These are phyloP conservation scores for Colletotrichum cereale DNA, from an alignment of 2,329 filamentous ascomycete species.

Conservation along the genomic window DNA sequence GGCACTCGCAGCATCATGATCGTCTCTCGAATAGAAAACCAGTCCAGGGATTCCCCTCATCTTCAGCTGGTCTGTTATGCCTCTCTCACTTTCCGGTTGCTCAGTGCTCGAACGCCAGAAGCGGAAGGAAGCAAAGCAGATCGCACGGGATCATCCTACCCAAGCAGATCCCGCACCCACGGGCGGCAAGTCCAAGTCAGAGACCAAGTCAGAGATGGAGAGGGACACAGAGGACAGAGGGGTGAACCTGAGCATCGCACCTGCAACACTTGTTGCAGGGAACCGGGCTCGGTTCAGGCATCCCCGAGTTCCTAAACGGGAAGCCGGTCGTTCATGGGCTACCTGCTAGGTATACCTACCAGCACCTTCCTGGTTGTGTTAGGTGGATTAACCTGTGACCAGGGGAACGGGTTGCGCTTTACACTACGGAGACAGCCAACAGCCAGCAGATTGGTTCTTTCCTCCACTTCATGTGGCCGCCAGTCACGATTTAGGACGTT, in stretches of 20 bases:
- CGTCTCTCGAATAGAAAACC: constrained; percentile 29
- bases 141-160: constrained; percentile 36
- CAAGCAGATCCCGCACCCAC: constrained; percentile 30
- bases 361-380: background rate
- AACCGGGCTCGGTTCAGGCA: constrained; percentile 15
- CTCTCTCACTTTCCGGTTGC: constrained; percentile 20
- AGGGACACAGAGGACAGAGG: background rate
- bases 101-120: constrained; percentile 28
- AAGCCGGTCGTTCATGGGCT: constrained; percentile 29
- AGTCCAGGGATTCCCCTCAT: constrained; percentile 37
- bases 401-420: background rate
- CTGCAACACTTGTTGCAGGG: constrained; percentile 25
- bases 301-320: constrained; percentile 22
- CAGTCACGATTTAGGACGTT: constrained; percentile 40
- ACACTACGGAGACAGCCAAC: no score
- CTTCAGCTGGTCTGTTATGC: constrained; percentile 18
- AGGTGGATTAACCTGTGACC: background rate
- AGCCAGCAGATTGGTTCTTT: background rate
- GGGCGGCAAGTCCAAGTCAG: constrained; percentile 14
- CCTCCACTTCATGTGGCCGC: constrained; percentile 30
- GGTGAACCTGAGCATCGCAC: constrained; percentile 9
- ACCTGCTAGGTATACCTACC: constrained; percentile 7
- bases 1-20: constrained; percentile 30
- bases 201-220: background rate
- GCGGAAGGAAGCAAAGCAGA: constrained; percentile 29